Conservation (phyloP, 192 early-diverging fungal species). For the Linnemannia elongata region DNA sequence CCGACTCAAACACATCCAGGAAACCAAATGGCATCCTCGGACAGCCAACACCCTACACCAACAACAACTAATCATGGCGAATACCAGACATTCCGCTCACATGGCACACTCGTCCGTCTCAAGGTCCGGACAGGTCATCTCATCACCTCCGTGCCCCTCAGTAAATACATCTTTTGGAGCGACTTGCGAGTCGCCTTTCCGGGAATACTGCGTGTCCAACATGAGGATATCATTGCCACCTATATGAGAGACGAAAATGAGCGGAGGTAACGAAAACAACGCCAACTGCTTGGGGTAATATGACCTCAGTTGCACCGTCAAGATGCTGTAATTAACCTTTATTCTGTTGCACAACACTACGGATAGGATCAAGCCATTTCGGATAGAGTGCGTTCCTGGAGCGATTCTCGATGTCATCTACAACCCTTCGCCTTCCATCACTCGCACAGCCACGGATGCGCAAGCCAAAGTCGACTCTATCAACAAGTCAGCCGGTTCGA, state of each 20-base stretch:
- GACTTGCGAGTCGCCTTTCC: slow-evolving; percentile 1
- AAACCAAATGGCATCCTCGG: slow-evolving; percentile 7
- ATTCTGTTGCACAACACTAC: background rate
- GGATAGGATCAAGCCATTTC: slow-evolving; percentile 1
- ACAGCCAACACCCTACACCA: background rate
- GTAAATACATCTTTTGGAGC: background rate
- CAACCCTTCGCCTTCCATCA: background rate
- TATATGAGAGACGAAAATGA: background rate
- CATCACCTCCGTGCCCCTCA: background rate
- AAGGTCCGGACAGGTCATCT: background rate
- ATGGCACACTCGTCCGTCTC: background rate
- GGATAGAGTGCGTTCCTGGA: background rate
- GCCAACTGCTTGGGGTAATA: too few relatives aligned
- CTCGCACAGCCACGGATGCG: background rate
- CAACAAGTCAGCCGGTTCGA: background rate
- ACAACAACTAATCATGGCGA: background rate
- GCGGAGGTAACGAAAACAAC: background rate
- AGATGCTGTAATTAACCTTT: too few relatives aligned
- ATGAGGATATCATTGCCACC: background rate
- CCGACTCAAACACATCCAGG: background rate
- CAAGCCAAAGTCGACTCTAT: background rate
- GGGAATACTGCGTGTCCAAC: background rate
- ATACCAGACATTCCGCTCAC: slow-evolving; percentile 4
- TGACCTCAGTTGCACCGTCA: too few relatives aligned
- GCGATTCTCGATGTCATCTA: background rate